These are phyloP conservation scores for Boletus insuetus DNA, from an alignment of 768 basidiomycete genomes.

Conservation along the genomic window DNA sequence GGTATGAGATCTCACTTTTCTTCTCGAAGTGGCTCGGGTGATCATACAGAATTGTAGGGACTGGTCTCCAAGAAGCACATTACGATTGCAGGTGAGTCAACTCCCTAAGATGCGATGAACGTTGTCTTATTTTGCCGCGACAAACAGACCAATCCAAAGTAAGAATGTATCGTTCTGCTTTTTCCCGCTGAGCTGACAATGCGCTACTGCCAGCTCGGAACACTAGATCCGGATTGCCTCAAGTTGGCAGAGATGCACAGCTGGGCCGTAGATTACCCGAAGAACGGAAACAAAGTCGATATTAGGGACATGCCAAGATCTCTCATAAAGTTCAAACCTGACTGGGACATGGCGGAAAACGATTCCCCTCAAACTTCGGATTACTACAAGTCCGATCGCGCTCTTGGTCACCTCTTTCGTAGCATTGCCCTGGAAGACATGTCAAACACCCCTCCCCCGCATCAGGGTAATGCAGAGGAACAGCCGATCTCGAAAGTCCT, in stretches of 20 bases:
- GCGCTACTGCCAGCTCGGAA: constrained; percentile 47
- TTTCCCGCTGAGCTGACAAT: not conserved
- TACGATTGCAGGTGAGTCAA: constrained; percentile 59
- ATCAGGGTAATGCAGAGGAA: constrained; percentile 14
- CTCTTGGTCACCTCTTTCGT: constrained; percentile 72
- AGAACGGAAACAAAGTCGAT: constrained; percentile 67
- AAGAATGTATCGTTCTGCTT: not conserved
- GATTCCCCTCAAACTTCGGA: constrained; percentile 52
- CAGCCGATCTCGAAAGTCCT: constrained; percentile 34
- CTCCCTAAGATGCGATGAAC: not conserved
- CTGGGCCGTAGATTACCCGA: constrained; percentile 78
- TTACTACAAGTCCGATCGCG: constrained; percentile 69
- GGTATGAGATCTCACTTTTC: constrained; percentile 38
- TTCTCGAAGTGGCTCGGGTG: not conserved
- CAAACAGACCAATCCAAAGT: constrained; percentile 69
- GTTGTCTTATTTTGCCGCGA: not conserved
- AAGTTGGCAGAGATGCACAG: constrained; percentile 55
- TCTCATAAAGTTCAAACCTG: constrained; percentile 69
- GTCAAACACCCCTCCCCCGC: constrained; percentile 14
- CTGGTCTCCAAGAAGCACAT: constrained; percentile 66
- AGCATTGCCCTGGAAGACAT: constrained; percentile 46
- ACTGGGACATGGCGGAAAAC: constrained; percentile 71
- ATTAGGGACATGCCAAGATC: constrained; percentile 49
- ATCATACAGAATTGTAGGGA: constrained; percentile 44
- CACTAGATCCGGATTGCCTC: constrained; percentile 54